phyloP scores from a whole-genome alignment of 2,329 filamentous ascomycete genomes.

The Claviceps monticola region DNA sequence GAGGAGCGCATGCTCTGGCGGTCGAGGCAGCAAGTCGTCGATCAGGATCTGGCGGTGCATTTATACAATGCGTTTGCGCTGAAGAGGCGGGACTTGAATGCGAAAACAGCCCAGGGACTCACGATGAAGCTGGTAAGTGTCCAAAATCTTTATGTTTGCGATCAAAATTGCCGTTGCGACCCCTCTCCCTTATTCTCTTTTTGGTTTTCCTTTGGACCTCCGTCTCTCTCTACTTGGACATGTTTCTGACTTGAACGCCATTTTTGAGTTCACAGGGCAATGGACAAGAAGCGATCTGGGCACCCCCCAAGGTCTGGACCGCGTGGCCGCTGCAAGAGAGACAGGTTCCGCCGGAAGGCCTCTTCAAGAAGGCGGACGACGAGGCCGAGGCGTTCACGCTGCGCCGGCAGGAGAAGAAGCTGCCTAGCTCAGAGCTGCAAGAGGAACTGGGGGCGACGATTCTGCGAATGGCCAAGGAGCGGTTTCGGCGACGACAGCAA shows the following conservation, averaged over 20 bases:
- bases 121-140: conserved; percentile 14
- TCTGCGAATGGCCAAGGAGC: conserved; percentile 52
- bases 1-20: conserved; percentile 48
- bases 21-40: conserved; percentile 48
- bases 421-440: conserved; percentile 49
- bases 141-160: background rate
- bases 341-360: conserved; percentile 44
- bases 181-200: background rate
- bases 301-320: conserved; percentile 53
- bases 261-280: conserved; percentile 12
- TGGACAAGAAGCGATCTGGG: conserved; percentile 26
- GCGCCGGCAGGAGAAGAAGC: conserved; percentile 25
- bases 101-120: conserved; percentile 15
- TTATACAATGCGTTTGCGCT: conserved; percentile 66
- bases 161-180: no score
- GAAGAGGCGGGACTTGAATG: conserved; percentile 27
- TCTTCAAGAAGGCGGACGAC: conserved; percentile 32
- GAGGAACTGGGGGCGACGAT: conserved; percentile 57
- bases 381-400: conserved; percentile 38
- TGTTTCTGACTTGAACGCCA: background rate
- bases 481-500: conserved; percentile 28
- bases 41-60: conserved; percentile 58
- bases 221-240: no score
- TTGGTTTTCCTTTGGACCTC: background rate
- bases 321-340: conserved; percentile 65